Base-by-base conservation (phyloP, 2,329 filamentous ascomycete species). In the Apiospora pterosperma region DNA sequence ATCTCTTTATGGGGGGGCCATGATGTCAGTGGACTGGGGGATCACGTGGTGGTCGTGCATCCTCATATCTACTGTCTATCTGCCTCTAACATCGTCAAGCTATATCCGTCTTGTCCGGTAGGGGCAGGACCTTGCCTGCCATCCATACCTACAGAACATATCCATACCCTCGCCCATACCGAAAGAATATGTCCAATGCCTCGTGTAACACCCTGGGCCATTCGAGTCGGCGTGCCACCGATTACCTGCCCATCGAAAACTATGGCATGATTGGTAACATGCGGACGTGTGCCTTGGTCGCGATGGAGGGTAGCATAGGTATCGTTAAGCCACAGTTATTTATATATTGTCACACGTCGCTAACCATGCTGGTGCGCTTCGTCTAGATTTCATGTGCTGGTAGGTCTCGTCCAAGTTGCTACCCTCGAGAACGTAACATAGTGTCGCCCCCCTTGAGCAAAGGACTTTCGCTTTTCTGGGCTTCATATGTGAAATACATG, bases 241-340 rank as follows among this genome's bases (percentile, higher is more conserved):
- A 84, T 36, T 87, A 87, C 69, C 79, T 86, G 34, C 84, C 85
- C 59, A 91, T 92, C 68, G 90, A 93, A 73, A 87, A 93, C 76
- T 93, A 93, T 81, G 91, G 91, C 63, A 84, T 93, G 76, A 92
- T 93, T 70, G 91, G 91, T 28, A 92, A 93, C 72, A 92, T 93
- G 90, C 85, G 89, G 71, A 93, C 90, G 1, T 92, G 89, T 78
- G 90, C 90, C 16, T 79, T 92, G n/a, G 84, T 92, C 25, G 90
- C 89, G 68, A 90, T 91, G 73, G 88, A 90, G 71, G 90, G 90
- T 28, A 90, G 89, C 68, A 77, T 93, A 64, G 72, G 73, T 74
- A 68, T 44, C 68, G 36, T n/a, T 34, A 10, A 8, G 16, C 8
- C 8, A 36, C 55, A 44, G 25, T 7, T 28, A 23, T 42, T 36